Evolutionary conservation across 208 protist species (phyloP), one percentile per base, ranked within the genome.

Genomic region (Novymonas esmeraldas): DNA sequence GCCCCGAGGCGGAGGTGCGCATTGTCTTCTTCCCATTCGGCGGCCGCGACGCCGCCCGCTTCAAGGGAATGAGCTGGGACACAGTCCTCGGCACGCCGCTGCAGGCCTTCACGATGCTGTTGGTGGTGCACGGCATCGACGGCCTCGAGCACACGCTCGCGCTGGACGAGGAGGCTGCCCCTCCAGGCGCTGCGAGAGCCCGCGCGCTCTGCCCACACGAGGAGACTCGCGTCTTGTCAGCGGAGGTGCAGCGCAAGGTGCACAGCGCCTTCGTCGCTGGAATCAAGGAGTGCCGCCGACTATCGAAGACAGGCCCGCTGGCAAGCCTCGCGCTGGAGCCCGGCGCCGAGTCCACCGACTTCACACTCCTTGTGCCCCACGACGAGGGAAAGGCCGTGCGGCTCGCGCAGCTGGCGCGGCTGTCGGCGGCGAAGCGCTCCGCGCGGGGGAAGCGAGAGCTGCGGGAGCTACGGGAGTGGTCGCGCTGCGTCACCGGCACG

Each of bases 21-120:
- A 55, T 93, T 18, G 45, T 92, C 20, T 52, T 90, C 2, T 41
- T 94, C 6, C 87, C 87, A 0, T 79, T 92, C 56, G 90, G 85
- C 22, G 90, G 87, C 20, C 78, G 84, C 6, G 83, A 94, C 51
- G 51, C 78, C 11, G 13, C 26, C 0, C 65, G 75, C 11, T 95
- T 76, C 64, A 68, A 73, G 20, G 68, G 62, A 4, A 67, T 93
- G 44, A 87, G 90, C 5, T 85, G 85, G 76, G 83, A 95, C 62
- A 77, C 74, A 26, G 66, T 77, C 9, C 69, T 95, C 7, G 90
- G 76, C n/a, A 63, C 73, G 2, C 85, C 84, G 44, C 34, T 66
- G 18, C 78, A 93, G 45, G 90, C 72, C 22, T 77, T 88, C 41
- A 89, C 78, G 1, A 66, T 93, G 70, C 72, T 95, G 18, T 20